Conservation (phyloP, 495 filamentous ascomycete species). For the Aspergillus steynii region DNA sequence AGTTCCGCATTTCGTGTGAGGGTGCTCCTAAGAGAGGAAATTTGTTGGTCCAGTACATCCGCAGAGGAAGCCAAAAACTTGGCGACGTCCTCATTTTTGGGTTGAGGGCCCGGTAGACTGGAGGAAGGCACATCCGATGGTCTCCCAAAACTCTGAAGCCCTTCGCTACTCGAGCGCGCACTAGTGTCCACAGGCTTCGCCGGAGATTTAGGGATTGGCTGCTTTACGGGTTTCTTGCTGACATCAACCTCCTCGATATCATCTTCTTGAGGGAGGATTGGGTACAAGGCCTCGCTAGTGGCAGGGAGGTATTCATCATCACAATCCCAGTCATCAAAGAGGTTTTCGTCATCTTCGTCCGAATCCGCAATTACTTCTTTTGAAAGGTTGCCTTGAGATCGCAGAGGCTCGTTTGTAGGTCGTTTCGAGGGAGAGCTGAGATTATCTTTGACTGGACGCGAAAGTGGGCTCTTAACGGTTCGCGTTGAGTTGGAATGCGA, state of each 20-base stretch:
- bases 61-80: conserved; percentile 31
- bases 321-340: conserved; percentile 25
- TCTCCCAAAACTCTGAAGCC: conserved; percentile 7
- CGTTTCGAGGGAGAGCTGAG: conserved; percentile 10
- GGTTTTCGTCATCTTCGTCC: conserved; percentile 39
- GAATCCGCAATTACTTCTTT: conserved; percentile 44
- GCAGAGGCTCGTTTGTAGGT: not conserved
- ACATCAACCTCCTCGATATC: not conserved
- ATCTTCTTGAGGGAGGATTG: conserved; percentile 29
- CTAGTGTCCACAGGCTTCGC: conserved; percentile 9
- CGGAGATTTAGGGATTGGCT: conserved; percentile 4
- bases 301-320: conserved; percentile 20
- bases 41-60: conserved; percentile 21
- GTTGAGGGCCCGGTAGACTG: conserved; percentile 20
- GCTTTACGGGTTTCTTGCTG: conserved; percentile 2
- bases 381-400: conserved; percentile 7
- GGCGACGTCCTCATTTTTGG: conserved; percentile 25
- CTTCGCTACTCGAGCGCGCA: conserved; percentile 8
- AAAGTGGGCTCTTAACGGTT: not conserved
- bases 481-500: not conserved
- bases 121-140: conserved; percentile 20
- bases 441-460: conserved; percentile 4
- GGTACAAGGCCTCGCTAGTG: conserved; percentile 29
- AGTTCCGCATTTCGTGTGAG: conserved; percentile 39
- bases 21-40: conserved; percentile 27